Conservation (phyloP, 208 protist genomes). For the Leishmania arabica region DNA sequence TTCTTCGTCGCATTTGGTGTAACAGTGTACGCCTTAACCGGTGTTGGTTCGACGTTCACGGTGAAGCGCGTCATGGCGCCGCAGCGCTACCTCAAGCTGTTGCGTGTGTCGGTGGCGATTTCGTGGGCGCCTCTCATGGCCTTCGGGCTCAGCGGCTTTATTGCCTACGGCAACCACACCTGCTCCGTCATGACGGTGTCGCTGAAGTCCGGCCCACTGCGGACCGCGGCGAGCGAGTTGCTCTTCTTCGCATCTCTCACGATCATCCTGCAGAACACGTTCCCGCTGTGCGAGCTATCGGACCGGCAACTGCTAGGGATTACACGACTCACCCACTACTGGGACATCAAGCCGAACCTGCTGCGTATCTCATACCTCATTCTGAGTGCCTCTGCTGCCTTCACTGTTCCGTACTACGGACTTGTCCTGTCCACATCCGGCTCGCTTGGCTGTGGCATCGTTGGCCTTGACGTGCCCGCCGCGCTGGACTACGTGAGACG, state of each 20-base stretch:
- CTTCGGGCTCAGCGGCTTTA: slow-evolving; percentile 52
- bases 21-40: slow-evolving; percentile 62
- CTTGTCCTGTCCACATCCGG: slow-evolving; percentile 57
- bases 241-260: slow-evolving; percentile 56
- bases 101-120: slow-evolving; percentile 38
- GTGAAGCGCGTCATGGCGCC: slow-evolving; percentile 51
- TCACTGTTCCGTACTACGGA: slow-evolving; percentile 58
- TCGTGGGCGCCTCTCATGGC: slow-evolving; percentile 31
- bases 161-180: slow-evolving; percentile 49
- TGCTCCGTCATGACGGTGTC: slow-evolving; percentile 66
- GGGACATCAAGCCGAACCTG: slow-evolving; percentile 46
- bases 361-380: slow-evolving; percentile 40
- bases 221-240: slow-evolving; percentile 48
- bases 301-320: slow-evolving; percentile 55
- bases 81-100: slow-evolving; percentile 37
- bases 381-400: slow-evolving; percentile 38
- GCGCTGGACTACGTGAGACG: slow-evolving; percentile 56
- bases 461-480: slow-evolving; percentile 54
- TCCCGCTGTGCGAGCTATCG: slow-evolving; percentile 54
- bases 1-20: slow-evolving; percentile 60
- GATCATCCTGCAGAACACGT: slow-evolving; percentile 57
- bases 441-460: slow-evolving; percentile 49
- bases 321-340: slow-evolving; percentile 40
- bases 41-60: slow-evolving; percentile 43
- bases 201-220: slow-evolving; percentile 41